Base-by-base conservation (phyloP, 495 filamentous ascomycete species). In the Aspergillus indologenus region DNA sequence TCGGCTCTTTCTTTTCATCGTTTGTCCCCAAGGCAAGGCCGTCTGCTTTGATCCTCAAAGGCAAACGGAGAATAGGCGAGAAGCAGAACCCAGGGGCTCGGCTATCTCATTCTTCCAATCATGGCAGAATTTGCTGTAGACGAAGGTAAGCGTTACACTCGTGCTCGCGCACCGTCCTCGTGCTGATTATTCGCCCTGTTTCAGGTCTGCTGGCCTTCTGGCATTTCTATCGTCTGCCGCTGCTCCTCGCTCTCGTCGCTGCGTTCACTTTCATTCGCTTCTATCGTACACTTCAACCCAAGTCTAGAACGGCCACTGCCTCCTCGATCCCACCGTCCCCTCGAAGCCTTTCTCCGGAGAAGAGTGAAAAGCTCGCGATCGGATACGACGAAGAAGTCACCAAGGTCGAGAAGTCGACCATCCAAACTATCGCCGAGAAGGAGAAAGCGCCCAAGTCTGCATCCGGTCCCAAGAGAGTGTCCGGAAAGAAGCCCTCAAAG, bases 171-270 rank as follows among this genome's bases (percentile, higher is more conserved):
- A 8, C 5, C 12, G 34, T 9, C 12, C 34, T 40, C 34, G 34
- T 40, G 34, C 34, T 40, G 12, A 40, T 40, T 9, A 11, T 40
- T 40, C 34, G 34, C 12, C 2, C 11, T 52, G 5, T 29, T 12
- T 15, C 31, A 75, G 72, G 67, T 54, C 51, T 72, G 9, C 49
- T 78, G 59, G 62, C 71, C 60, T 58, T 70, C 45, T 79, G 76
- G 76, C 75, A 79, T 61, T 57, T 64, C 47, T 74, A 73, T 58
- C 74, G 76, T 53, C 58, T 76, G 20, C 69, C 72, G 20, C 47
- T 75, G 31, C 64, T 79, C 44, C 31, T 75, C n/a, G 61, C 59
- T 17, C 42, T 76, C 14, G 59, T 53, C n/a, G 60, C 62, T 4
- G 45, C 68, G 14, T 54, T 68, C 18, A 14, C 74, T 53, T 44